Evolutionary conservation across 2,329 filamentous ascomycete genomes (phyloP).

Genomic region (Alternaria sp.): DNA sequence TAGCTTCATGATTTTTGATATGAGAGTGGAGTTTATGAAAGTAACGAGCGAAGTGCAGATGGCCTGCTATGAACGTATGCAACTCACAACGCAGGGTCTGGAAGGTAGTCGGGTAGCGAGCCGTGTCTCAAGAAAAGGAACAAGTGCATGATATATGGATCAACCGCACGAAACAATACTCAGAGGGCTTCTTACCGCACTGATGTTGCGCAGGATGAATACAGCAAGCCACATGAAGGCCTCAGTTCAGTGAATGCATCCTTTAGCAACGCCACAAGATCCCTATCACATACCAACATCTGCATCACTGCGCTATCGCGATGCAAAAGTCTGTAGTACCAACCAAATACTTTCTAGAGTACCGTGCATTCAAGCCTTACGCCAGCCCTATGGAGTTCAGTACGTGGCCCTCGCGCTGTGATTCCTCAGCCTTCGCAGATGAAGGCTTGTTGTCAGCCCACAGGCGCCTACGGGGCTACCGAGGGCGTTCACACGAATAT

Average conservation of each 20-base stretch:
- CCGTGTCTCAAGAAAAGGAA: not conserved
- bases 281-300: not conserved
- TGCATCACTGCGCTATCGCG: not conserved
- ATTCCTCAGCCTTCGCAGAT: not conserved
- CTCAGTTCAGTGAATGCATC: not conserved
- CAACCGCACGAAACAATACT: not conserved
- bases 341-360: not conserved
- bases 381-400: not conserved
- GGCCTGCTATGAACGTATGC: not conserved
- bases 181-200: not conserved
- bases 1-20: constrained; percentile 13
- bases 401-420: not conserved
- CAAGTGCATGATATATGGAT: not conserved
- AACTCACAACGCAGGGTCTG: not conserved
- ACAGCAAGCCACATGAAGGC: not conserved
- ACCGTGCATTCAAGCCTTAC: not conserved
- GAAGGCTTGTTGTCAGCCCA: not conserved
- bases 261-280: not conserved
- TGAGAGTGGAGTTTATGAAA: not conserved
- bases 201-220: not conserved
- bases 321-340: not conserved
- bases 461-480: not conserved
- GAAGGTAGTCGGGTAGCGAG: not conserved
- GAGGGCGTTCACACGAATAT: not conserved
- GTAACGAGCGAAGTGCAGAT: not conserved